Conservation (phyloP, 768 basidiomycete genomes). For the Udeniomyces megalosporus region DNA sequence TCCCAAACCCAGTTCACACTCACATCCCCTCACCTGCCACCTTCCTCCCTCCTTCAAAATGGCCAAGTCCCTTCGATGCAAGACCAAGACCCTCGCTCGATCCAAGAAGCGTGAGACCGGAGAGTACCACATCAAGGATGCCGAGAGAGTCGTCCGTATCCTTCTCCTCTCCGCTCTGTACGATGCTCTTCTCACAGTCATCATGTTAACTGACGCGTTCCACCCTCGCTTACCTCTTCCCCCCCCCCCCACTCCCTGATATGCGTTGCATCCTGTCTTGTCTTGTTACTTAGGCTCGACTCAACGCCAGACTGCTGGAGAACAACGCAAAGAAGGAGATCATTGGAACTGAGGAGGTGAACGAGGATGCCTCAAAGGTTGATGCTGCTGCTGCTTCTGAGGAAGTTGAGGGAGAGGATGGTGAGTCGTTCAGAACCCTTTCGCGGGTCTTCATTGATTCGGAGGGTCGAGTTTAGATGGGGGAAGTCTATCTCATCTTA, state of each 20-base stretch:
- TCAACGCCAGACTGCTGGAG: constrained; percentile 8
- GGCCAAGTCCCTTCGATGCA: constrained; percentile 17
- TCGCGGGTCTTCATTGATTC: background rate
- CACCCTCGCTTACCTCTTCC: no score
- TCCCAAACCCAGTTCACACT: no score
- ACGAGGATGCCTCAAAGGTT: background rate
- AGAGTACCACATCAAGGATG: constrained; percentile 12
- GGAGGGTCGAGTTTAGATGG: background rate
- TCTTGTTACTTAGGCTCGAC: no score
- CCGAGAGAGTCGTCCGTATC: constrained; percentile 14
- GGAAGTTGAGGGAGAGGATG: constrained; percentile 8
- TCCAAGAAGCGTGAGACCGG: constrained; percentile 11
- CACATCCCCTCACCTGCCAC: no score
- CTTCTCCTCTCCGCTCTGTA: no score
- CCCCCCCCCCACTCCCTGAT: no score
- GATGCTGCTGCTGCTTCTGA: background rate
- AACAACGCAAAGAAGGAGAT: constrained; percentile 12
- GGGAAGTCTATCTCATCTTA: background rate
- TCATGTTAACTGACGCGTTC: no score
- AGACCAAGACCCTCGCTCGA: constrained; percentile 13
- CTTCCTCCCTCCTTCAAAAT: no score
- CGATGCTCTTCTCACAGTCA: no score
- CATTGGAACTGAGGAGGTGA: background rate
- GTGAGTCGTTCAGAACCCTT: background rate
- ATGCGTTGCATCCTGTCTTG: no score